Percentiles rank a stretch among this genome's conserved stretches.
phyloP scores from a whole-genome alignment of 768 basidiomycete species.

The Pholiota conissans region DNA sequence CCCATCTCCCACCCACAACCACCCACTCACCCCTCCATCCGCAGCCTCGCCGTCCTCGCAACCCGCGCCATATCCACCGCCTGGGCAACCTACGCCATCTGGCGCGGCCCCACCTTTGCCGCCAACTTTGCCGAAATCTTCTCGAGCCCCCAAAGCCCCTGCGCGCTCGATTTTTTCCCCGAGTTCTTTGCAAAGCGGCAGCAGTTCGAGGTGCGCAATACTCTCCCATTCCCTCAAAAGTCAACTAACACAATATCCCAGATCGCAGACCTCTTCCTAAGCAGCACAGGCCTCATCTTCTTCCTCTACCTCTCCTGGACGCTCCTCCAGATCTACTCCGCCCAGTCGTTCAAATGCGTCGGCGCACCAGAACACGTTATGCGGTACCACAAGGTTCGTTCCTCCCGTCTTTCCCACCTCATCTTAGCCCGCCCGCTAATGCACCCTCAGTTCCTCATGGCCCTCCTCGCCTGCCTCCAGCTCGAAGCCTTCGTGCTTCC shows the following conservation, averaged over 20 bases:
- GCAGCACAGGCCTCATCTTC: slow-evolving; percentile 40
- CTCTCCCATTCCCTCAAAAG: too few relatives aligned
- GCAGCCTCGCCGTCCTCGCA: slow-evolving; percentile 47
- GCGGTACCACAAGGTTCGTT: slow-evolving; percentile 47
- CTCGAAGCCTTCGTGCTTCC: slow-evolving; percentile 52
- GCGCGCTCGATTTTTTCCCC: slow-evolving; percentile 47
- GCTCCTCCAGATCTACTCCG: slow-evolving; percentile 47
- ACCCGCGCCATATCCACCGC: slow-evolving; percentile 45
- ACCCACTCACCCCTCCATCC: too few relatives aligned
- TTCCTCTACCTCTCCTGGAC: slow-evolving; percentile 44
- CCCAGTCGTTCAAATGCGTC: slow-evolving; percentile 48
- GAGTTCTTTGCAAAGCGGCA: slow-evolving; percentile 41
- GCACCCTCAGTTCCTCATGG: slow-evolving; percentile 47
- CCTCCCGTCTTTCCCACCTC: neutral
- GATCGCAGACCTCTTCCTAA: slow-evolving; percentile 51
- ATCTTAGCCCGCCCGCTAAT: neutral
- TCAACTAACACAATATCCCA: too few relatives aligned
- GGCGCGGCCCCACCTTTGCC: slow-evolving; percentile 39
- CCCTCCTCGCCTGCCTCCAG: slow-evolving; percentile 53
- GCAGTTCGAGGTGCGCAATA: slow-evolving; percentile 42
- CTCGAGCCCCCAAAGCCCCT: slow-evolving; percentile 40
- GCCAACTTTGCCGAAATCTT: slow-evolving; percentile 38
- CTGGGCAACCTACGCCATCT: slow-evolving; percentile 54
- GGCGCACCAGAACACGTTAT: slow-evolving; percentile 52
- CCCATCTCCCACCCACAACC: too few relatives aligned